Percentiles rank a stretch among this genome's conserved stretches.
These are phyloP conservation scores for Lantana camara DNA, from an alignment of 257 asterid species.

Conservation along the genomic window DNA sequence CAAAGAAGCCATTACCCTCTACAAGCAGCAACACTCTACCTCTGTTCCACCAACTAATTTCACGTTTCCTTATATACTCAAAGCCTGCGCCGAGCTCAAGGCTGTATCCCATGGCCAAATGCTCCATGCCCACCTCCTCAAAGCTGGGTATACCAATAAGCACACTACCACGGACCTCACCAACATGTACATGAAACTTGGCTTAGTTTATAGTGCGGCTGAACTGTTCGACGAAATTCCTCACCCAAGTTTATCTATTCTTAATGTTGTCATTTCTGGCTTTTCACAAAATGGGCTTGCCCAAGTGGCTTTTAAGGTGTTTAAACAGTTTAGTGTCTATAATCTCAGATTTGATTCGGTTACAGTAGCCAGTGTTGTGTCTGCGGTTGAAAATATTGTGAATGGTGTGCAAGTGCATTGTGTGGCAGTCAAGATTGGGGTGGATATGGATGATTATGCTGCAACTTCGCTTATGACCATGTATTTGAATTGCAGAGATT, in stretches of 20 bases:
- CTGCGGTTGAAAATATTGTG: constrained; percentile 46
- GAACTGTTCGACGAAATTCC: constrained; percentile 84
- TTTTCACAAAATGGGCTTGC: constrained; percentile 54
- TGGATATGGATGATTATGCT: constrained; percentile 54
- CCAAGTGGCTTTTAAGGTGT: constrained; percentile 45
- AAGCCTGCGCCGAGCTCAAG: constrained; percentile 71
- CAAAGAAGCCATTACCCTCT: constrained; percentile 64
- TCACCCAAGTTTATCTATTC: constrained; percentile 46
- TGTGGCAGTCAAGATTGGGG: constrained; percentile 76
- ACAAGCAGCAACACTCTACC: constrained; percentile 52
- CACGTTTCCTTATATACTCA: constrained; percentile 83
- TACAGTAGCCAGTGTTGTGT: constrained; percentile 59
- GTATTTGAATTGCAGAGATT: constrained; percentile 60
- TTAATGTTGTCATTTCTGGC: constrained; percentile 78
- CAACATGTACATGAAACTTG: constrained; percentile 61
- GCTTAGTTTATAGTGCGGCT: constrained; percentile 39
- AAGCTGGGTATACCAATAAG: constrained; percentile 45
- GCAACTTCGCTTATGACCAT: constrained; percentile 70
- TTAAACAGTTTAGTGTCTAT: constrained; percentile 37
- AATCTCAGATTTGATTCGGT: constrained; percentile 58
- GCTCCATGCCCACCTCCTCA: constrained; percentile 73
- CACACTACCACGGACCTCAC: constrained; percentile 72
- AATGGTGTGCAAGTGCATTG: constrained; percentile 70
- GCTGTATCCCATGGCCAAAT: constrained; percentile 52
- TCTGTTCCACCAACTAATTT: constrained; percentile 54